Evolutionary conservation across 2,329 filamentous ascomycete genomes (phyloP), one percentile per base, ranked within the genome.

Genomic region (Arthroderma uncinatum): DNA sequence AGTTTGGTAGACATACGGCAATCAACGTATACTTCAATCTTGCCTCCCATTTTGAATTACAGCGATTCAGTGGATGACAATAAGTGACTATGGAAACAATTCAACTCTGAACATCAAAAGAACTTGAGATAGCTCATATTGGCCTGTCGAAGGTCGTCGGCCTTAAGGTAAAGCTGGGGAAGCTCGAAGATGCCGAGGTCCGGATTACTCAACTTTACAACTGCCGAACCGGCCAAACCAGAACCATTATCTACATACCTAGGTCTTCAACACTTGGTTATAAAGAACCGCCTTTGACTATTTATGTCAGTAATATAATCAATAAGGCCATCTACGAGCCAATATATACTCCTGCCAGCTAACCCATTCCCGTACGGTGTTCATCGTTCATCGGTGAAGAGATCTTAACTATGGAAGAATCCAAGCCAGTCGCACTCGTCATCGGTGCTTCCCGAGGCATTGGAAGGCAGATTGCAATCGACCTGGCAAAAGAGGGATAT

Each of bases 361-460:
- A 30, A 30, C 7, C 28, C 7, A 30, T 30, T 30, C 28, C 28
- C 28, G 7, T 30, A 30, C n/a, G n/a, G n/a, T n/a, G 7, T 30
- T 30, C 3, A 30, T n/a, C n/a, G 12, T 36, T 36, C 6, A 3
- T 1, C 12, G 21, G 23, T 47, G 14, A 28, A 8, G 9, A 25
- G 2, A 21, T 12, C 21, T 7, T 30, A 30, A 52, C 10, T 10
- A 58, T 60, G 58, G 23, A n/a, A 28, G 40, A 19, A 16, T 37
- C 52, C 36, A 63, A 67, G 19, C 64, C 62, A 7, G 85, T 90
- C 5, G 86, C 85, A 19, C 76, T 91, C 19, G 76, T 92, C 3
- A 78, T 91, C 19, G 87, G 87, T 39, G 87, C 86, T 1, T 91
- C 87, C 0, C 76, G 89, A 60, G 89, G 89, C 37, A 92, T 94